Evolutionary conservation across 2,329 filamentous ascomycete genomes (phyloP).

Genomic region (Monilinia vaccinii-corymbosi): DNA sequence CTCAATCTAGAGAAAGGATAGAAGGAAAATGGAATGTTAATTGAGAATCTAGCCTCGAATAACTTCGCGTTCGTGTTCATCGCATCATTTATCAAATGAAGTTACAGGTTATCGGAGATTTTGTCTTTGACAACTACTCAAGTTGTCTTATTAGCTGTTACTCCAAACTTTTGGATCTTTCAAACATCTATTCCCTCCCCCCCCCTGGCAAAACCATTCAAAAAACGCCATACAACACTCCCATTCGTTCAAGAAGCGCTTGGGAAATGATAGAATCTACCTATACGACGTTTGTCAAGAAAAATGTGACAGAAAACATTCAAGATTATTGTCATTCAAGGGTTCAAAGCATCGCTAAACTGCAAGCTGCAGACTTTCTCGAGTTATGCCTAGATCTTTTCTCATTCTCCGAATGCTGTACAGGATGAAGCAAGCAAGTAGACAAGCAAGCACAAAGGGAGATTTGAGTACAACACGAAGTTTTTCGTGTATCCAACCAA

Average conservation of each 20-base stretch:
- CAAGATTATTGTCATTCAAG: not conserved
- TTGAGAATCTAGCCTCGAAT: not conserved
- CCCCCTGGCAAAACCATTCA: not conserved
- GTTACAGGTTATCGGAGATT: not conserved
- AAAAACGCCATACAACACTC: not conserved
- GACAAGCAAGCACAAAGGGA: not conserved
- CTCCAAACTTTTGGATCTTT: not conserved
- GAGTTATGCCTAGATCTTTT: not conserved
- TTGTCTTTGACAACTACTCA: not conserved
- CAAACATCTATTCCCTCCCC: not conserved
- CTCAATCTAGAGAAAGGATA: not conserved
- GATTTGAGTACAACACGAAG: not conserved
- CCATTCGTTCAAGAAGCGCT: not conserved
- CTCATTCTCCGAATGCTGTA: slow-evolving; percentile 1
- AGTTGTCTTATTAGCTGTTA: not conserved
- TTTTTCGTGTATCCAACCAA: not conserved
- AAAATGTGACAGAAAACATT: not conserved
- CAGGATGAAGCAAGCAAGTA: not conserved
- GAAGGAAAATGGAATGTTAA: not conserved
- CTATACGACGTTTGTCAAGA: not conserved
- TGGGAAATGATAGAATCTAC: not conserved
- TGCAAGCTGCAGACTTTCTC: slow-evolving; percentile 7
- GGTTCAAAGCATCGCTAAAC: not conserved
- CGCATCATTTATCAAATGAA: not conserved
- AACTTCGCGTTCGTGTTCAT: no score